A percentile compares a stretch with the other conserved stretches of the same genome.
phyloP scores from a whole-genome alignment of 495 filamentous ascomycete genomes.

The Delitschia confertaspora region DNA sequence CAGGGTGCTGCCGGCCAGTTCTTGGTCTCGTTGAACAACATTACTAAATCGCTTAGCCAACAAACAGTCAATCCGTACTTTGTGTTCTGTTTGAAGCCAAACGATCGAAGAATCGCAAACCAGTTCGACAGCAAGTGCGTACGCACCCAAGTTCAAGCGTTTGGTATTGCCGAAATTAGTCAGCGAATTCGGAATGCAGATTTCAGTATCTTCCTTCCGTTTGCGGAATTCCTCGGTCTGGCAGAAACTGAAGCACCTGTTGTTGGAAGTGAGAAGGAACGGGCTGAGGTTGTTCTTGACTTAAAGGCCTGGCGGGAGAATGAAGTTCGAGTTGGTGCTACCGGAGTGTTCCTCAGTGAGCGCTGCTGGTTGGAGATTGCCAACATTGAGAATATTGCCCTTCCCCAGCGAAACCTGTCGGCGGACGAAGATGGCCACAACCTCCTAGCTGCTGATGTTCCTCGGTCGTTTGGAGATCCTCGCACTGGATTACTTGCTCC shows the following conservation, averaged over 20 bases:
- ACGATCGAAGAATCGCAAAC: constrained; percentile 93
- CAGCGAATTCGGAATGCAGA: constrained; percentile 85
- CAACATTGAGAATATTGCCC: constrained; percentile 56
- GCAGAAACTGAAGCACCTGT: constrained; percentile 73
- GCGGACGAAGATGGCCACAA: constrained; percentile 41
- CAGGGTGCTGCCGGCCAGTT: constrained; percentile 92
- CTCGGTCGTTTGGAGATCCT: constrained; percentile 54
- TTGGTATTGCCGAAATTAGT: constrained; percentile 95
- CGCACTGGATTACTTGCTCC: constrained; percentile 64
- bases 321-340: constrained; percentile 82
- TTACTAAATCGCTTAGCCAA: constrained; percentile 72
- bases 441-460: constrained; percentile 40
- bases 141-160: constrained; percentile 83
- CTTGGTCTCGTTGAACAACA: constrained; percentile 76
- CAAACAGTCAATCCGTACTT: constrained; percentile 86
- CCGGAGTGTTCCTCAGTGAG: constrained; percentile 92
- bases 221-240: constrained; percentile 87
- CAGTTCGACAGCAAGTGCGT: constrained; percentile 99
- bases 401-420: constrained; percentile 33
- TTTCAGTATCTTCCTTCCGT: constrained; percentile 91
- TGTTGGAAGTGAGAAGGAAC: constrained; percentile 87
- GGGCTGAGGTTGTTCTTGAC: constrained; percentile 79
- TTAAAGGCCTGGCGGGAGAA: constrained; percentile 85
- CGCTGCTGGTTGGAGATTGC: constrained; percentile 86
- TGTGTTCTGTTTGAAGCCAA: constrained; percentile 94